phyloP scores from a whole-genome alignment of 1,284 basidiomycete species.

The Coniferiporia weirii region DNA sequence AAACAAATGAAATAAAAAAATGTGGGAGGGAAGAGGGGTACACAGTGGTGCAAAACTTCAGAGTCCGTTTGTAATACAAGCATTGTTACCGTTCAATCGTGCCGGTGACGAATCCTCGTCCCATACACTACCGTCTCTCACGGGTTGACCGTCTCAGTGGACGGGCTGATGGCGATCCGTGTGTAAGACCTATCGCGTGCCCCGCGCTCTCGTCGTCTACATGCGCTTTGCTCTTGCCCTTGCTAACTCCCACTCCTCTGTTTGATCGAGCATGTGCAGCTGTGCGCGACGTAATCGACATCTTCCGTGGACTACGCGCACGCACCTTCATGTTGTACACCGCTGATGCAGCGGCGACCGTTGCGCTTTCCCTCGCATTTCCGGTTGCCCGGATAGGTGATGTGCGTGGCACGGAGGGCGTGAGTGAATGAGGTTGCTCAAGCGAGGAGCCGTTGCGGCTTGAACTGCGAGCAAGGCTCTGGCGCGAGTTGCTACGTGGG shows the following conservation, averaged over 20 bases:
- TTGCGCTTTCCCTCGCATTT: background rate
- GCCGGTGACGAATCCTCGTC: no score
- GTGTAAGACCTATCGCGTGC: background rate
- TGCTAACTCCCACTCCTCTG: background rate
- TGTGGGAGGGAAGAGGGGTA: background rate
- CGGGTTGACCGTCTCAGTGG: background rate
- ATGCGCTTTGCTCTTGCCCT: background rate
- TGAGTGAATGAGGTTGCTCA: background rate
- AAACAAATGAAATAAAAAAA: background rate
- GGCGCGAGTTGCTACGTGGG: background rate
- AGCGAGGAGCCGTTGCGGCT: conserved; percentile 2
- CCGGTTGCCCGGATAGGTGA: background rate
- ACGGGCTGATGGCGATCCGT: background rate
- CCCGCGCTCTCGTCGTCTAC: background rate
- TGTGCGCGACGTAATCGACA: background rate
- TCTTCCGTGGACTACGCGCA: background rate
- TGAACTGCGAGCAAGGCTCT: background rate
- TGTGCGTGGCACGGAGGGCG: background rate
- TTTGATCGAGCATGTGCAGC: background rate
- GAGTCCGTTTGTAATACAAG: background rate
- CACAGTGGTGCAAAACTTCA: background rate
- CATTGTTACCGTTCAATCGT: background rate
- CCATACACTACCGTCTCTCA: background rate
- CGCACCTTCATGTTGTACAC: background rate
- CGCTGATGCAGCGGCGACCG: background rate